Evolutionary conservation across 371 early-diverging fungal species (phyloP).

Genomic region (Mortierella sp.): DNA sequence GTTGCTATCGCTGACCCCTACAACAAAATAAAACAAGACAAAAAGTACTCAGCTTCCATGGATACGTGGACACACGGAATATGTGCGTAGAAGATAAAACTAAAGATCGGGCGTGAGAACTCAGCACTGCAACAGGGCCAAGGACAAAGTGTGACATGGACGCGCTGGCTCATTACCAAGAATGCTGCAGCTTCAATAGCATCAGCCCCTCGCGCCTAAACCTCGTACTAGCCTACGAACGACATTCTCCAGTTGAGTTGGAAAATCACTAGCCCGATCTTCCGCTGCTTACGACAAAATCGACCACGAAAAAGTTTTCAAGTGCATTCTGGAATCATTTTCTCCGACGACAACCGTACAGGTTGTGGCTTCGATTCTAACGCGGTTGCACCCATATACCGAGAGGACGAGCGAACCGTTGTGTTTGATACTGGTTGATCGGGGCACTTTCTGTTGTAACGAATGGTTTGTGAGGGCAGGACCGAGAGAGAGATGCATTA

Average conservation of each 20-base stretch:
- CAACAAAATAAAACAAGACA: neutral
- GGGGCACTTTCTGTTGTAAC: neutral
- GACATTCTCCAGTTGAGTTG: too few species aligned
- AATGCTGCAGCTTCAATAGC: neutral
- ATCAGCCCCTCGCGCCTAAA: neutral
- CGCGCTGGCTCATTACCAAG: neutral
- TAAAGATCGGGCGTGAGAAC: neutral
- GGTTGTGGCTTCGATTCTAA: neutral
- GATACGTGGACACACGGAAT: neutral
- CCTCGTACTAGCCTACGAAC: too few species aligned
- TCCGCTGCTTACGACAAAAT: neutral
- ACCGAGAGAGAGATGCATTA: neutral
- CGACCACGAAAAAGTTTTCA: neutral
- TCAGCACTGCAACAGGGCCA: neutral
- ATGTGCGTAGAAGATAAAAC: neutral
- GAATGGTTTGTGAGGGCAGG: neutral
- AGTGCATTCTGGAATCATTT: neutral
- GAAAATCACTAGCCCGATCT: neutral
- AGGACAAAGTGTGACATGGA: neutral
- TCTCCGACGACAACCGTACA: neutral
- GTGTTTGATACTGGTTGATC: neutral
- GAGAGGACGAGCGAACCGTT: neutral
- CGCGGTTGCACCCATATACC: neutral
- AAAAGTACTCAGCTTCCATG: neutral
- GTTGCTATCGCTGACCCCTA: neutral